phyloP scores from a whole-genome alignment of 352 stramenopile species.

The Globisporangium megalacanthum region DNA sequence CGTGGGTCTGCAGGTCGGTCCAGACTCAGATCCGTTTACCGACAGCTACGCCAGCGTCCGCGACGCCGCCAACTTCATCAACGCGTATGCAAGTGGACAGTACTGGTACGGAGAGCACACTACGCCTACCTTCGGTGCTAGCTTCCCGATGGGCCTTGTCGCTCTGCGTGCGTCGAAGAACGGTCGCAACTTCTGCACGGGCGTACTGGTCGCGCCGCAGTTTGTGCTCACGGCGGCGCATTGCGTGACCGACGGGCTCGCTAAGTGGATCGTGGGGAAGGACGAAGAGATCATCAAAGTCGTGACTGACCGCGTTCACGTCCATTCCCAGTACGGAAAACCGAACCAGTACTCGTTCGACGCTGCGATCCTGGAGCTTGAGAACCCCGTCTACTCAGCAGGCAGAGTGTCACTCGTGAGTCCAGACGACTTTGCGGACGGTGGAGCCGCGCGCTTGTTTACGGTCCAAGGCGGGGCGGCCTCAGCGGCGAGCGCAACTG shows the following conservation, averaged over 20 bases:
- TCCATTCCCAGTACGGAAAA: slow-evolving; percentile 19
- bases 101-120: neutral
- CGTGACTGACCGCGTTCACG: slow-evolving; percentile 20
- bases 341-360: slow-evolving; percentile 16
- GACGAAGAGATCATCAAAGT: slow-evolving; percentile 11
- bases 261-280: slow-evolving; percentile 15
- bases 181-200: slow-evolving; percentile 4
- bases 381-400: slow-evolving; percentile 2
- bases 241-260: slow-evolving; percentile 10
- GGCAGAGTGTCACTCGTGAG: slow-evolving; percentile 3
- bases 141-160: neutral
- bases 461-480: too few species aligned
- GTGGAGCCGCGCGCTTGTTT: too few species aligned
- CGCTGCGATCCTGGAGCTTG: slow-evolving; percentile 15
- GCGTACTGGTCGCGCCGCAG: slow-evolving; percentile 2
- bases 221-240: slow-evolving; percentile 8
- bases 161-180: neutral
- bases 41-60: slow-evolving; percentile 1
- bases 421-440: too few species aligned
- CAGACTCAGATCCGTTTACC: neutral
- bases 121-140: neutral
- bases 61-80: slow-evolving; percentile 7
- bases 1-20: slow-evolving; percentile 3
- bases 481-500: too few species aligned
- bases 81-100: slow-evolving; percentile 1